Percentiles rank a stretch among this genome's conserved stretches.
Conservation (phyloP, 139 green algal species). For the Auxenochlorella pyrenoidosa region DNA sequence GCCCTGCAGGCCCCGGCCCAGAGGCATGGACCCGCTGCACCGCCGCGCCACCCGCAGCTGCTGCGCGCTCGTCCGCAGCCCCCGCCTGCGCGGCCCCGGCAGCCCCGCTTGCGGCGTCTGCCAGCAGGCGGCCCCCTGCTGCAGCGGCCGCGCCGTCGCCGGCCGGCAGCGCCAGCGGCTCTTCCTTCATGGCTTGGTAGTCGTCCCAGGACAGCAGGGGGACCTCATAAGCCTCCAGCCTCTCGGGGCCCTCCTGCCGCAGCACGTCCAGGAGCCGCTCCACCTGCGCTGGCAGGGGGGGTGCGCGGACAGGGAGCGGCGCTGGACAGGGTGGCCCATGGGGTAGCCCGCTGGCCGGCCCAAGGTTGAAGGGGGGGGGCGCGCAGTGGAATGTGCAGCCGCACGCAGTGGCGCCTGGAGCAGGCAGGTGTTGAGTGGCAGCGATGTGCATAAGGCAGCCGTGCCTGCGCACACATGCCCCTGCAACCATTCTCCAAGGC, state of each 20-base stretch:
- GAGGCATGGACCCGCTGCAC: neutral
- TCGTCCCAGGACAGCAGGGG: slow-evolving; percentile 65
- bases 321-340: too few relatives aligned
- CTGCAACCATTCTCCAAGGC: too few relatives aligned
- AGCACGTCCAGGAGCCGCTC: slow-evolving; percentile 56
- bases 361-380: too few relatives aligned
- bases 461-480: too few relatives aligned
- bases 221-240: slow-evolving; percentile 45
- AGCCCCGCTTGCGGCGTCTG: neutral
- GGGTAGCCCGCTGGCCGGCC: too few relatives aligned
- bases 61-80: neutral
- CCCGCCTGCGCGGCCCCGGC: neutral
- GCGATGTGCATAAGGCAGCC: too few relatives aligned
- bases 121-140: neutral
- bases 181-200: slow-evolving; percentile 52
- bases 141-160: neutral
- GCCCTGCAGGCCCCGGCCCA: too few relatives aligned
- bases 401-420: too few relatives aligned
- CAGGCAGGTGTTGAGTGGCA: too few relatives aligned
- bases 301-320: neutral
- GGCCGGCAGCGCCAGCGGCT: neutral
- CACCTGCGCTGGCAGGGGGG: slow-evolving; percentile 27
- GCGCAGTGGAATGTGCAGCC: too few relatives aligned
- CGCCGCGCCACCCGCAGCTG: neutral
- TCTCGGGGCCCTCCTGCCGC: slow-evolving; percentile 21